Conservation (phyloP, 345 rosid genomes). For the Ceriops tagal region DNA sequence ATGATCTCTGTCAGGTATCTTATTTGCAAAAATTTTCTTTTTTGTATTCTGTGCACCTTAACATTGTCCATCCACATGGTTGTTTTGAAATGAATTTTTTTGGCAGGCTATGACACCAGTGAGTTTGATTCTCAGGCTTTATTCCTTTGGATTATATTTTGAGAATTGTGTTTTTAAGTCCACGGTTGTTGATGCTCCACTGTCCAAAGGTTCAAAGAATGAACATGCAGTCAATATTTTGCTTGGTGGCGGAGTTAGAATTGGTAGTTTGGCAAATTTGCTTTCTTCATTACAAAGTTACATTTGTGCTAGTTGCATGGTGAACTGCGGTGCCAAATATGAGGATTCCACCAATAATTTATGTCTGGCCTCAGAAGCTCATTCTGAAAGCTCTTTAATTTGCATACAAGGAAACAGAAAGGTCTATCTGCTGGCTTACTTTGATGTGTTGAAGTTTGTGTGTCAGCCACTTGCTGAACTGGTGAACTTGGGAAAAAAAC, state of each 20-base stretch:
- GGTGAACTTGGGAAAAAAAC: slow-evolving; percentile 54
- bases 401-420: slow-evolving; percentile 29
- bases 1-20: slow-evolving; percentile 50
- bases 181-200: slow-evolving; percentile 27
- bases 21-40: slow-evolving; percentile 21
- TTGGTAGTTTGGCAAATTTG: slow-evolving; percentile 40
- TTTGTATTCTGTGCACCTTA: not conserved
- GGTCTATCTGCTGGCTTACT: slow-evolving; percentile 40
- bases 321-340: slow-evolving; percentile 17
- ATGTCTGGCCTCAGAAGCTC: slow-evolving; percentile 25
- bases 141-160: slow-evolving; percentile 55
- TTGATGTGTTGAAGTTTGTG: slow-evolving; percentile 63
- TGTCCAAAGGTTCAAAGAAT: slow-evolving; percentile 33
- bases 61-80: slow-evolving; percentile 4
- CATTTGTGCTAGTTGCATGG: slow-evolving; percentile 36
- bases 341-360: slow-evolving; percentile 20
- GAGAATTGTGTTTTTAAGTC: slow-evolving; percentile 30
- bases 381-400: slow-evolving; percentile 20
- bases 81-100: slow-evolving; percentile 21
- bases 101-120: slow-evolving; percentile 57
- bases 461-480: slow-evolving; percentile 76
- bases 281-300: slow-evolving; percentile 43
- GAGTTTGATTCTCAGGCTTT: slow-evolving; percentile 59
- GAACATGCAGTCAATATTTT: slow-evolving; percentile 37
- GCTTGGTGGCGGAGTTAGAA: slow-evolving; percentile 39